phyloP scores from a whole-genome alignment of 2,329 filamentous ascomycete species.

The Penicillium olsonii region DNA sequence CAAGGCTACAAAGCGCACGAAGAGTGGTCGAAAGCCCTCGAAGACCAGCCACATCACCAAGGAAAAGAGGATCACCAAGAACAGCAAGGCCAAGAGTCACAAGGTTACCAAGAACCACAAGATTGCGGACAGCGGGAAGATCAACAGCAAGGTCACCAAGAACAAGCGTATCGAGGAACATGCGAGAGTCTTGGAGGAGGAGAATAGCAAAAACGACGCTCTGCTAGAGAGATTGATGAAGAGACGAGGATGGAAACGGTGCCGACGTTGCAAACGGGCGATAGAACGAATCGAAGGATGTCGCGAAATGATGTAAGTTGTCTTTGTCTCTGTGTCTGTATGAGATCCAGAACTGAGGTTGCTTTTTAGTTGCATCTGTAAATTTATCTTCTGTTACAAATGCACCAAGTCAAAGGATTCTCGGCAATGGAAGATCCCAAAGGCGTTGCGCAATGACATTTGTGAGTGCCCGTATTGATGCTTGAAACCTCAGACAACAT shows the following conservation, averaged over 20 bases:
- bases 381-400: not conserved
- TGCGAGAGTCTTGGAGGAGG: too few relatives aligned
- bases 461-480: too few relatives aligned
- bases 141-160: too few relatives aligned
- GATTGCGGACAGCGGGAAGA: too few relatives aligned
- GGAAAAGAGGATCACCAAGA: not conserved
- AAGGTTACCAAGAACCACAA: too few relatives aligned
- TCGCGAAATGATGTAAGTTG: not conserved
- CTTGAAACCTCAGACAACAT: too few relatives aligned
- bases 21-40: not conserved
- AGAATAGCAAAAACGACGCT: not conserved
- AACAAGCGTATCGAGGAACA: too few relatives aligned
- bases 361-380: not conserved
- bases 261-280: not conserved
- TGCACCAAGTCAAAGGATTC: not conserved
- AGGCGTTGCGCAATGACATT: too few relatives aligned
- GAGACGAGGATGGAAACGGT: conserved; percentile 1
- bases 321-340: too few relatives aligned
- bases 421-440: too few relatives aligned
- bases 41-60: not conserved
- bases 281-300: not conserved
- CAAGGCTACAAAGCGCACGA: too few relatives aligned
- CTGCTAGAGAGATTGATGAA: not conserved
- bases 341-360: not conserved
- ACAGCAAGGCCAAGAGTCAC: not conserved